A percentile compares a stretch with the other conserved stretches of the same genome.
Evolutionary conservation across 805 yeast genomes (phyloP).

Genomic region (Monosporozyma aerobia): DNA sequence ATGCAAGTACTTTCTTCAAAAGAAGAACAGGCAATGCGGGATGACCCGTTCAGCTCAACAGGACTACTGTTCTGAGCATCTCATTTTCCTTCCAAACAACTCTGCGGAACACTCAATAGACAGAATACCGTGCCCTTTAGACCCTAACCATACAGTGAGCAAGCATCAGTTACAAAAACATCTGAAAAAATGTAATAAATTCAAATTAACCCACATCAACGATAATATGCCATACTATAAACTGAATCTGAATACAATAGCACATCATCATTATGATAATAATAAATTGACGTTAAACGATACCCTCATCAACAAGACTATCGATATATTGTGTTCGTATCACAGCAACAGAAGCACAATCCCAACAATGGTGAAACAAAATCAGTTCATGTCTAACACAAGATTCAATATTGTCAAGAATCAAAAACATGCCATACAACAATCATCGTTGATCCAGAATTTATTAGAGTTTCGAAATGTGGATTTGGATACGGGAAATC

Average conservation of each 20-base stretch:
- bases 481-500: no score
- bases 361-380: slow-evolving; percentile 1
- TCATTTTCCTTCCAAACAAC: slow-evolving; percentile 21
- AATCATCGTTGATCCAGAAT: slow-evolving; percentile 68
- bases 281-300: not conserved
- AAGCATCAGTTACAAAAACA: slow-evolving; percentile 45
- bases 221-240: slow-evolving; percentile 47
- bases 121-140: slow-evolving; percentile 62
- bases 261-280: not conserved
- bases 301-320: not conserved
- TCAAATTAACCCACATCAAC: slow-evolving; percentile 26
- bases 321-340: not conserved
- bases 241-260: slow-evolving; percentile 29
- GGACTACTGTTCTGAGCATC: slow-evolving; percentile 61
- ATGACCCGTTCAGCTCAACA: slow-evolving; percentile 19
- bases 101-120: not conserved
- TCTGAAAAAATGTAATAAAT: slow-evolving; percentile 49
- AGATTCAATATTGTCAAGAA: slow-evolving; percentile 42
- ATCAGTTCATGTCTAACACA: slow-evolving; percentile 23
- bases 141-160: slow-evolving; percentile 69
- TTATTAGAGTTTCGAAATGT: slow-evolving; percentile 32
- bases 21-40: slow-evolving; percentile 26
- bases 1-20: slow-evolving; percentile 20
- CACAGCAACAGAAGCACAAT: not conserved
- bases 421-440: slow-evolving; percentile 75